Percentiles rank a stretch among this genome's conserved stretches.
Evolutionary conservation across 1,284 basidiomycete genomes (phyloP).

Genomic region (Hemileia vastatrix): DNA sequence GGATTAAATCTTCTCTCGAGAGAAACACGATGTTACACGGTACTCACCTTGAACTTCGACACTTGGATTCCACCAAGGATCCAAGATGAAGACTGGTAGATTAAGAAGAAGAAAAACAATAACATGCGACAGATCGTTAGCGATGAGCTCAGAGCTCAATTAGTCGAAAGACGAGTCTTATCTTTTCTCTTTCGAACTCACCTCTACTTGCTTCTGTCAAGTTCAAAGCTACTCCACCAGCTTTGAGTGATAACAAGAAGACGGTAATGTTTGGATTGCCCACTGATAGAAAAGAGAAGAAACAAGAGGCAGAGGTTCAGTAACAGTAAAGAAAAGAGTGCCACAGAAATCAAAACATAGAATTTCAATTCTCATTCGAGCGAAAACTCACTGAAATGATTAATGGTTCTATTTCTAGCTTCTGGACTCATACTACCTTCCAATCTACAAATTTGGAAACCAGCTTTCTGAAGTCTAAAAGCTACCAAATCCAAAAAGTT

Average conservation of each 20-base stretch:
- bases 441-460: conserved; percentile 75
- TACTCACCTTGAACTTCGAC: conserved; percentile 13
- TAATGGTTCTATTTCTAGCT: conserved; percentile 88
- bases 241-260: conserved; percentile 89
- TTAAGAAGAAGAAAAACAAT: too few relatives aligned
- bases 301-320: too few relatives aligned
- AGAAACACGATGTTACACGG: too few relatives aligned
- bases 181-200: too few relatives aligned
- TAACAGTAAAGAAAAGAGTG: too few relatives aligned
- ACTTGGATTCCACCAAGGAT: conserved; percentile 47
- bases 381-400: conserved; percentile 68
- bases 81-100: conserved; percentile 32
- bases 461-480: conserved; percentile 79
- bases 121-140: too few relatives aligned
- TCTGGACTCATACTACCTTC: conserved; percentile 96
- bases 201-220: conserved; percentile 79
- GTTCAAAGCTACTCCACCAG: conserved; percentile 88
- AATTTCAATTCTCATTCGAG: too few relatives aligned
- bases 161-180: too few relatives aligned
- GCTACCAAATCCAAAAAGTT: conserved; percentile 77
- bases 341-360: too few relatives aligned
- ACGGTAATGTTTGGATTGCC: conserved; percentile 87
- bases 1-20: too few relatives aligned
- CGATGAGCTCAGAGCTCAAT: too few relatives aligned
- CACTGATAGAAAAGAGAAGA: conserved; percentile 51